Evolutionary conservation across 495 filamentous ascomycete species (phyloP).

Genomic region (Bacidia gigantensis): DNA sequence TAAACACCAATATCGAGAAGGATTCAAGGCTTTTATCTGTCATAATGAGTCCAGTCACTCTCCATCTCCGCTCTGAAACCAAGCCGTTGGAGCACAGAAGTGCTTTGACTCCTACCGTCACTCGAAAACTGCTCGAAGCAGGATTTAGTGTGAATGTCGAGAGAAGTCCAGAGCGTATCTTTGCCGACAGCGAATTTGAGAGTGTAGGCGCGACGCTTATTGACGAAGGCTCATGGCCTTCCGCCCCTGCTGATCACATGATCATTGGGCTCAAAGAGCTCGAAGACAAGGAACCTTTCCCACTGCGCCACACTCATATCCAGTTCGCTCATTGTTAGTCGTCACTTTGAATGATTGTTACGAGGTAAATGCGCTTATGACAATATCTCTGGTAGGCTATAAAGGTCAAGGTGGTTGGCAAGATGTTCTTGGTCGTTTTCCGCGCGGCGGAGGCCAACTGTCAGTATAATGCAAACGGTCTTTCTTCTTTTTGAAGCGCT

Average conservation of each 20-base stretch:
- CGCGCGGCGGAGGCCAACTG: constrained; percentile 67
- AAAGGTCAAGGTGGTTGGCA: constrained; percentile 85
- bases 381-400: constrained; percentile 30
- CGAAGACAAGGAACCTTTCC: constrained; percentile 55
- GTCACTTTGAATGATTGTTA: too few species aligned
- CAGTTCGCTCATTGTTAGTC: constrained; percentile 33
- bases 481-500: too few species aligned
- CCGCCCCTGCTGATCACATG: constrained; percentile 63
- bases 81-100: constrained; percentile 14
- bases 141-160: constrained; percentile 80
- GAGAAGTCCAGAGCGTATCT: constrained; percentile 67
- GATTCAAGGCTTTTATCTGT: too few species aligned
- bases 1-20: too few species aligned
- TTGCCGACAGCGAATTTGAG: constrained; percentile 50
- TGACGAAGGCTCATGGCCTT: constrained; percentile 65
- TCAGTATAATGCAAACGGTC: too few species aligned
- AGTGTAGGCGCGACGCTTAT: constrained; percentile 60
- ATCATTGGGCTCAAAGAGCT: constrained; percentile 87
- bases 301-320: constrained; percentile 74
- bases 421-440: constrained; percentile 64
- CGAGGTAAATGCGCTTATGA: too few species aligned
- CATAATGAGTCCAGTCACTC: constrained; percentile 4
- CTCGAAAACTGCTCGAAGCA: constrained; percentile 65
- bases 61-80: constrained; percentile 11
- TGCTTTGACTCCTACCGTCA: constrained; percentile 48